Base-by-base conservation (phyloP, 768 basidiomycete species). In the Naematelia aurantialba region DNA sequence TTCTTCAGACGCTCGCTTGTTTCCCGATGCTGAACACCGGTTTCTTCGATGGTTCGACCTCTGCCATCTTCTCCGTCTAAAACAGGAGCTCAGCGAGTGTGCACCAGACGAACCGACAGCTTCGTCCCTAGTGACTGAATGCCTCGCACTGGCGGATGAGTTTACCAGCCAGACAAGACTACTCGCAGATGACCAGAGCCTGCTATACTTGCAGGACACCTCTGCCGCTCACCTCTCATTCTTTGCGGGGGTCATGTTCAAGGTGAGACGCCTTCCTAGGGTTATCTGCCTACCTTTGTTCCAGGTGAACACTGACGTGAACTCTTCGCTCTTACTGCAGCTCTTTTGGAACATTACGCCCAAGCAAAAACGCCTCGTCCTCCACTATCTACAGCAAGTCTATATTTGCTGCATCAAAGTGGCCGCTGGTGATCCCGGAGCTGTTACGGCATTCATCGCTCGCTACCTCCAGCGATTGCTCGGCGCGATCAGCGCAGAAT, bases 41-140 rank as follows among this genome's bases (percentile, higher is more conserved):
- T 46, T 46, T 24, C 14, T 46, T n/a, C 19, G 25, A 24, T 46
- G 45, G 45, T 46, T 19, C 45, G 45, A 46, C 45, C 45, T 46
- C 45, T 19, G 25, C 14, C 45, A 19, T 17, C 19, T 46, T n/a
- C 45, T 46, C 4, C 45, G 25, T 19, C 45, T 19, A 24, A 46
- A 46, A 46, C 24, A 19, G 19, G 45, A 46, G 45, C 19, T 46
- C 45, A 46, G 19, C 19, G 8, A 19, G 14, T n/a, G 19, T 24
- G 45, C 45, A 4, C 45, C 45, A 24, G 19, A 19, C 19, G 45
- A 46, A 5, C 19, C 19, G 45, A 46, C 19, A 17, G 45, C 45
- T 4, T n/a, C 19, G 45, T n/a, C n/a, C n/a, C 45, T 46, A 24
- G 19, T 46, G 45, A n/a, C 19, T 46, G 45, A 46, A 19, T 46